These are phyloP conservation scores for Forsythia viridissima DNA, from an alignment of 257 asterid species.

Conservation along the genomic window DNA sequence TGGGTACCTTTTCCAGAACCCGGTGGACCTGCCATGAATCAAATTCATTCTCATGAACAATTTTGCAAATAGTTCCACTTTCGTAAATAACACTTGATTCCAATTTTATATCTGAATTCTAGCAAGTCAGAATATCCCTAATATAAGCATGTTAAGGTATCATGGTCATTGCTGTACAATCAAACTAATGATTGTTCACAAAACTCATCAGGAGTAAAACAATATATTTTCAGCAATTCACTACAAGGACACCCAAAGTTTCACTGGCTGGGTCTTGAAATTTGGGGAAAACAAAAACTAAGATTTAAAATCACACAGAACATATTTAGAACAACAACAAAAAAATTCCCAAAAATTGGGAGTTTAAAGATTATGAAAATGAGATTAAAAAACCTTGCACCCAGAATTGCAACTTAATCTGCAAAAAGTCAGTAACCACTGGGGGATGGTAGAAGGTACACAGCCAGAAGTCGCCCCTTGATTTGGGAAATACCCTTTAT, in stretches of 20 bases:
- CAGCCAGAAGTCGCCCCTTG: not conserved
- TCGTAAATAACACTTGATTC: not conserved
- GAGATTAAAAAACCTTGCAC: not conserved
- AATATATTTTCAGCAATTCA: too few relatives aligned
- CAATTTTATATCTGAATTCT: not conserved
- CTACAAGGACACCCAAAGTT: too few relatives aligned
- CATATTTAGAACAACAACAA: not conserved
- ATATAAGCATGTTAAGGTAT: not conserved
- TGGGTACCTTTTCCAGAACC: conserved; percentile 98
- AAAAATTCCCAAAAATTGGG: not conserved
- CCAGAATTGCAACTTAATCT: not conserved
- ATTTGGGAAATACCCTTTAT: too few relatives aligned
- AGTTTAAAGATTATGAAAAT: not conserved
- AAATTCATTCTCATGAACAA: not conserved
- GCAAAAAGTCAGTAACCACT: not conserved
- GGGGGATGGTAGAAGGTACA: not conserved
- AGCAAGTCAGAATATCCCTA: not conserved
- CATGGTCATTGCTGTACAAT: not conserved
- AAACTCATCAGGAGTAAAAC: too few relatives aligned
- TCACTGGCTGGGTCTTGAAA: not conserved
- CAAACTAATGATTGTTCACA: not conserved
- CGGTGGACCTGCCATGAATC: conserved; percentile 65
- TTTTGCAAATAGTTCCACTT: not conserved
- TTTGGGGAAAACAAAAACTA: not conserved
- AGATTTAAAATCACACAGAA: not conserved